phyloP scores from a whole-genome alignment of 164 flowering plant genomes.

The Magnolia changhungtana region DNA sequence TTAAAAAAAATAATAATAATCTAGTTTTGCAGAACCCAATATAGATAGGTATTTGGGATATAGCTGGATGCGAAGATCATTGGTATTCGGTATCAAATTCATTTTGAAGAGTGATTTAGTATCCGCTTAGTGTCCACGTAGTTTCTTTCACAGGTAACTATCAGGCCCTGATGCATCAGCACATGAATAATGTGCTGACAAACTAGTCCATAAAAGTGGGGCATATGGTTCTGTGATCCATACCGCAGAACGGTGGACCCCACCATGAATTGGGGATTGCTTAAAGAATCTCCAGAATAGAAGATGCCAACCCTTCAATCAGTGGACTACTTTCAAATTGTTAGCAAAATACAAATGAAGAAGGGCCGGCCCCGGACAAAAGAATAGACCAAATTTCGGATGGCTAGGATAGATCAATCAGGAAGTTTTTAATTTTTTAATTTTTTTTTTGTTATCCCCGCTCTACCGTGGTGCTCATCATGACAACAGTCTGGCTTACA shows the following conservation, averaged over 20 bases:
- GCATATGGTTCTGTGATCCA: no score
- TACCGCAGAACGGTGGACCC: no score
- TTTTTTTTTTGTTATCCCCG: no score
- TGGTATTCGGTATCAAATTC: no score
- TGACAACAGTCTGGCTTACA: not conserved
- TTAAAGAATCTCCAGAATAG: not conserved
- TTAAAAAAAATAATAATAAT: no score
- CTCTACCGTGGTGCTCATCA: not conserved
- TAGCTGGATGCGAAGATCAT: not conserved
- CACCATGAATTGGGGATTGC: not conserved
- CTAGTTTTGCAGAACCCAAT: not conserved
- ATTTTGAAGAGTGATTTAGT: no score
- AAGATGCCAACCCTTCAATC: not conserved
- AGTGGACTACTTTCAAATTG: not conserved
- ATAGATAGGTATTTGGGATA: not conserved
- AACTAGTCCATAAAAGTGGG: no score
- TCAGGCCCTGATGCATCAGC: no score
- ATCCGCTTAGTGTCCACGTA: not conserved
- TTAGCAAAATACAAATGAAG: not conserved
- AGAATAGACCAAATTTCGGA: not conserved
- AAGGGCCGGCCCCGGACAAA: not conserved
- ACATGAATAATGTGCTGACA: no score
- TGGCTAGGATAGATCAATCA: not conserved
- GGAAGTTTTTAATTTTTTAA: no score
- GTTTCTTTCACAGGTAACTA: not conserved